A percentile compares a stretch with the other conserved stretches of the same genome.
Evolutionary conservation across 768 basidiomycete species (phyloP).

Genomic region (Macrolepiota fuliginosa): DNA sequence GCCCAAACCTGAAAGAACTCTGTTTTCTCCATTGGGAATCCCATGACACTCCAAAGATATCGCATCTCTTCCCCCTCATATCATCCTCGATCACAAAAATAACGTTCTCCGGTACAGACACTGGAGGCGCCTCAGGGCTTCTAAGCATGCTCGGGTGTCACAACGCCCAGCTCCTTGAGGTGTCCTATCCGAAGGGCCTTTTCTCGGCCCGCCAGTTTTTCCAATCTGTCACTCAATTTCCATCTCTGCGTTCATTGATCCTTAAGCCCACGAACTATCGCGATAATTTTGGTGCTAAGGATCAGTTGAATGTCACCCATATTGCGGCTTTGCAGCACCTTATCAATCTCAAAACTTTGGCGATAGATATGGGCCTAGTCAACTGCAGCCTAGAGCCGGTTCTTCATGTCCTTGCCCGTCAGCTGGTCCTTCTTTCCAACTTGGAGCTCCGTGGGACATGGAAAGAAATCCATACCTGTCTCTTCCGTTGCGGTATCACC

Average conservation of each 20-base stretch:
- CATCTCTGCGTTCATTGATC: background rate
- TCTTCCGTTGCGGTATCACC: background rate
- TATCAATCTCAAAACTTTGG: background rate
- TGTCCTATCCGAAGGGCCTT: background rate
- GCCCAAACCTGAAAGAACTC: background rate
- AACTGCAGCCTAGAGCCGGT: no score
- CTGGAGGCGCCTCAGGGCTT: background rate
- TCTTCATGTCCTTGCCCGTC: background rate
- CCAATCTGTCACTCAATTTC: background rate
- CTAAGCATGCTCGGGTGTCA: background rate
- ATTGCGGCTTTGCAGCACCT: background rate
- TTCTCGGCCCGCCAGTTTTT: background rate
- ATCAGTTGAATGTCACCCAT: background rate
- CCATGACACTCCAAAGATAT: background rate
- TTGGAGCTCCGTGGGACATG: background rate
- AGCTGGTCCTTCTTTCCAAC: background rate
- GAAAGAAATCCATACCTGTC: background rate
- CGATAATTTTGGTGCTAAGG: background rate
- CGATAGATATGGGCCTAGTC: background rate
- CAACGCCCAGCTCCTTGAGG: background rate
- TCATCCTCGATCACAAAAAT: background rate
- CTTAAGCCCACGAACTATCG: background rate
- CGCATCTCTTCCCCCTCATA: background rate
- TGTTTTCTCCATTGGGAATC: background rate
- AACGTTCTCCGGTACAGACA: background rate